Base-by-base conservation (phyloP, 1,139 yeast genomes). In the Nakaseomyces nivariensis region DNA sequence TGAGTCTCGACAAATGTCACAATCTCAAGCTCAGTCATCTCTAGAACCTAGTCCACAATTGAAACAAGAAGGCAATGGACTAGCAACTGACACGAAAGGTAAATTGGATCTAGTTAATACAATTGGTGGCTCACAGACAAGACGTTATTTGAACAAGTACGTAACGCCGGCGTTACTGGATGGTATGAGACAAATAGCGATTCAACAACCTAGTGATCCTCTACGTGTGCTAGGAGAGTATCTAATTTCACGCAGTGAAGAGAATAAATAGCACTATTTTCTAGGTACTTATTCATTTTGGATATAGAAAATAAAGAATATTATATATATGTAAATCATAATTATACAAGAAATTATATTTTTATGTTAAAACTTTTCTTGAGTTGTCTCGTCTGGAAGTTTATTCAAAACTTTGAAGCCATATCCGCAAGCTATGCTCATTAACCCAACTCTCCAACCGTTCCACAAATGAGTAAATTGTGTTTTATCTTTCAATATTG, bases 401-500 rank as follows among this genome's bases (percentile, higher is more conserved):
- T 76, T 77, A 54, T 78, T 75, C 54, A 83, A 62, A 45, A 87
- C 74, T 47, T 78, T 77, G 56, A 88, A 79, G 5, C 96, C 92
- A 85, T 95, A 89, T 52, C 82, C 83, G 24, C 96, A 92, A 49
- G 86, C 67, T 9, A 86, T 78, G 54, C 92, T 88, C 57, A 87
- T 67, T 11, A 85, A 74, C 17, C 95, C 94, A 38, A 88, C 82
- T 65, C 89, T 77, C 97, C 97, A 92, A 44, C 97, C 97, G 58
- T 90, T 78, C 73, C 87, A 89, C 49, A 89, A 72, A 0, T 74
- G 76, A 46, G 70, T 72, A n/a, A 69, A 43, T n/a, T 52, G 46
- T 13, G 50, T 47, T 1, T 75, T 75, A 32, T 72, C 65, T 45
- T 72, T 71, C 26, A 78, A 54, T 0, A 83, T 74, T 10, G 75